Evolutionary conservation across 148 eudicot species (phyloP), one percentile per base, ranked within the genome.

Genomic region (Cornus florida): DNA sequence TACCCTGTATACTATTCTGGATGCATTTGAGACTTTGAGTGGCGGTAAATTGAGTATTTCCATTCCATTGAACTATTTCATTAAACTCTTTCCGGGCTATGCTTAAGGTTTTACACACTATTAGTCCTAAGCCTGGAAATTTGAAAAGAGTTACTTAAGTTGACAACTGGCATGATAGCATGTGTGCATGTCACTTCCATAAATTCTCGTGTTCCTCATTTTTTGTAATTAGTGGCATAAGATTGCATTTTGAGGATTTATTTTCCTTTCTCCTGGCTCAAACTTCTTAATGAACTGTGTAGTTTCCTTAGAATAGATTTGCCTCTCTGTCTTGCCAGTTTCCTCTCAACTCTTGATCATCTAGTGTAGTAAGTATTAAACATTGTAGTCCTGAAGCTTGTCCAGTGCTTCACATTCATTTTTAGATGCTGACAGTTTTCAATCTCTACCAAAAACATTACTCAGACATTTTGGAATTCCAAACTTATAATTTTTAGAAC

Each of bases 141-240:
- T 10, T 32, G 77, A n/a, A 62, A n/a, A 38, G 9, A n/a, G 77
- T n/a, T n/a, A n/a, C n/a, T n/a, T n/a, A n/a, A 74, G 38, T 65
- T 62, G 69, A 17, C 33, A 13, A 59, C 57, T 38, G 5, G 9
- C 19, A 2, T 39, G 59, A 46, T 22, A 12, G 31, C 4, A 20
- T 10, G 2, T 11, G 9, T 20, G 5, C 10, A 2, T 7, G 20
- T 64, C 46, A 39, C 23, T 57, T 32, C 24, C 38, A 35, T 4
- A 20, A 6, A 41, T 32, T 74, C 31, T 74, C 43, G 60, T 74
- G 6, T 74, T 60, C 33, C 12, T 0, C n/a, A n/a, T n/a, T n/a
- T n/a, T n/a, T n/a, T n/a, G n/a, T n/a, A n/a, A n/a, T n/a, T n/a
- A n/a, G n/a, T n/a, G n/a, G n/a, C n/a, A n/a, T n/a, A n/a, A n/a